These are phyloP conservation scores for Yamadazyma atlantica DNA, from an alignment of 1,139 yeast species.

Conservation along the genomic window DNA sequence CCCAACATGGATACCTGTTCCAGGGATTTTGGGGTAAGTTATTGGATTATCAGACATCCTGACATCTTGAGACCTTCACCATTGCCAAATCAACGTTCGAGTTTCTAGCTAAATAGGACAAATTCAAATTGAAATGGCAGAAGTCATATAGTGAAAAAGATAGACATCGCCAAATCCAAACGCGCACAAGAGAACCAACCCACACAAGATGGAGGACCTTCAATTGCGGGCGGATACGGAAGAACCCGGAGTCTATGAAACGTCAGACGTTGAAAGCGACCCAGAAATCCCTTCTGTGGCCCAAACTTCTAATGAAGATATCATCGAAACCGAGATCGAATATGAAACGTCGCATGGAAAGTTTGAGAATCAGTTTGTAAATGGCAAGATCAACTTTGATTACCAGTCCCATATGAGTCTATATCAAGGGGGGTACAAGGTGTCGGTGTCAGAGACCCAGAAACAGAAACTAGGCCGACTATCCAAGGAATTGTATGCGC, in stretches of 20 bases:
- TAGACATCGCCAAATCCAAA: neutral
- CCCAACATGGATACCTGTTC: too few species aligned
- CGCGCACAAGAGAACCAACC: neutral
- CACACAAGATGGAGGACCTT: neutral
- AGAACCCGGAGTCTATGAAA: slow-evolving; percentile 44
- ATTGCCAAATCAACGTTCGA: too few species aligned
- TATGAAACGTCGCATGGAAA: slow-evolving; percentile 20
- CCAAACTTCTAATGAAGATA: slow-evolving; percentile 13
- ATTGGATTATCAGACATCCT: too few species aligned
- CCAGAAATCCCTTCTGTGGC: slow-evolving; percentile 10
- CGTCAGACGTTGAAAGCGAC: slow-evolving; percentile 48
- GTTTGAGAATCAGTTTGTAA: slow-evolving; percentile 16
- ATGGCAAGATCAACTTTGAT: slow-evolving; percentile 35
- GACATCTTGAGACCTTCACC: too few species aligned
- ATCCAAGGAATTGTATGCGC: slow-evolving; percentile 43
- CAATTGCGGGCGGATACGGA: neutral
- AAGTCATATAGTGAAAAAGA: neutral
- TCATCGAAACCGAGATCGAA: slow-evolving; percentile 19
- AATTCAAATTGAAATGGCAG: too few species aligned
- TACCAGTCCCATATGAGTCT: slow-evolving; percentile 25
- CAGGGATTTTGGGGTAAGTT: too few species aligned
- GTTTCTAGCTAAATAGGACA: too few species aligned
- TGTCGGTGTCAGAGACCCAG: slow-evolving; percentile 32
- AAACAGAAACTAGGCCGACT: slow-evolving; percentile 48
- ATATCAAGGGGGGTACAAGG: slow-evolving; percentile 27